Conservation (phyloP, 257 asterid genomes). For the Nicotiana knightiana region DNA sequence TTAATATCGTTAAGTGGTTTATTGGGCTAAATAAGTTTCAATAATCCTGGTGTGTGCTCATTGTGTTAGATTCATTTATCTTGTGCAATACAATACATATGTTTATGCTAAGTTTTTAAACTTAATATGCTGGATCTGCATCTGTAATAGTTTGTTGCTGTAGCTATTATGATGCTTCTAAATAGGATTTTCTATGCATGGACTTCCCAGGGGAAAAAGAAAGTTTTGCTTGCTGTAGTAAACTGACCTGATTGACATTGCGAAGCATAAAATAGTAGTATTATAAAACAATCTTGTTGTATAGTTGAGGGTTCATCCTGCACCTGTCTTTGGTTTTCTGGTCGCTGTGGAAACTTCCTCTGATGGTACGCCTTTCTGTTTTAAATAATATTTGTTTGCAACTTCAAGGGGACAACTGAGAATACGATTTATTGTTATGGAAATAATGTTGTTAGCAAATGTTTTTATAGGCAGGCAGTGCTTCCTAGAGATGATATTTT, state of each 20-base stretch:
- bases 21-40: background rate
- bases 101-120: background rate
- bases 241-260: background rate
- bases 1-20: background rate
- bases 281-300: background rate
- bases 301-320: background rate
- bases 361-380: background rate
- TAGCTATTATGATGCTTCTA: background rate
- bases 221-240: background rate
- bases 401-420: background rate
- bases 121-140: background rate
- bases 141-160: background rate
- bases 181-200: background rate
- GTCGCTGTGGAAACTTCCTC: background rate
- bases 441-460: background rate
- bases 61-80: no score
- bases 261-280: background rate
- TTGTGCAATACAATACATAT: background rate
- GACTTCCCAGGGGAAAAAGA: background rate
- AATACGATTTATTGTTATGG: background rate
- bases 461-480: conserved; percentile 14
- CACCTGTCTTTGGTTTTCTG: background rate
- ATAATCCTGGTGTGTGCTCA: no score
- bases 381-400: no score
- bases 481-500: conserved; percentile 12